Percentiles rank a stretch among this genome's conserved stretches.
These are phyloP conservation scores for Saccharomyces hybrid DNA, from an alignment of 1,139 yeast species.

Conservation along the genomic window DNA sequence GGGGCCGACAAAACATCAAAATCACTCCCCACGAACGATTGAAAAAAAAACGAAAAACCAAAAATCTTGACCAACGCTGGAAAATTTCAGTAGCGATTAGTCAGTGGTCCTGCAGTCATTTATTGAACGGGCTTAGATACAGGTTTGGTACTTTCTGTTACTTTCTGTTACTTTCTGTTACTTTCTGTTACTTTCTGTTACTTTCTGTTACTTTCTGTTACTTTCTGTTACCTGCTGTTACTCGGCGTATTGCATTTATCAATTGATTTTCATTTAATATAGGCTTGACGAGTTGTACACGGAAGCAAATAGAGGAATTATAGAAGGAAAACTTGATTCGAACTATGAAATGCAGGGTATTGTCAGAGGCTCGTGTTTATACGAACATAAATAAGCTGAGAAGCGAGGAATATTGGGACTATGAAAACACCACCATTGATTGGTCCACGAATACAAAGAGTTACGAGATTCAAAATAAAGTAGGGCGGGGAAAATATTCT, in stretches of 20 bases:
- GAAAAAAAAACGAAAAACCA: neutral
- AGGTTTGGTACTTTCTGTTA: too few species aligned
- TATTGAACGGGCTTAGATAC: neutral
- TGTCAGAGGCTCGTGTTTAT: conserved; percentile 78
- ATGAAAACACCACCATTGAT: conserved; percentile 55
- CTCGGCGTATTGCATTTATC: neutral
- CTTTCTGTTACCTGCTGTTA: neutral
- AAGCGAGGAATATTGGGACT: conserved; percentile 91
- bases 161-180: too few species aligned
- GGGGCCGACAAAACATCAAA: too few species aligned
- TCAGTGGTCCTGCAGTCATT: neutral
- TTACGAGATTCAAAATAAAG: too few species aligned
- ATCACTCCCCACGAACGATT: neutral
- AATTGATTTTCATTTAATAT: neutral
- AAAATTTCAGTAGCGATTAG: neutral
- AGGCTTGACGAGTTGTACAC: neutral
- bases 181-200: neutral
- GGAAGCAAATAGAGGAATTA: neutral
- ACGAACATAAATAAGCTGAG: conserved; percentile 74
- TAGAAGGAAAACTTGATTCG: neutral
- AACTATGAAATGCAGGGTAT: conserved; percentile 27
- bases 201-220: too few species aligned
- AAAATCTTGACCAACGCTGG: neutral
- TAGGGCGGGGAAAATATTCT: too few species aligned
- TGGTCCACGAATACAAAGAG: too few species aligned